Percentiles rank a stretch among this genome's conserved stretches.
phyloP scores from a whole-genome alignment of 2,329 filamentous ascomycete species.

The Biscogniauxia mediterranea region DNA sequence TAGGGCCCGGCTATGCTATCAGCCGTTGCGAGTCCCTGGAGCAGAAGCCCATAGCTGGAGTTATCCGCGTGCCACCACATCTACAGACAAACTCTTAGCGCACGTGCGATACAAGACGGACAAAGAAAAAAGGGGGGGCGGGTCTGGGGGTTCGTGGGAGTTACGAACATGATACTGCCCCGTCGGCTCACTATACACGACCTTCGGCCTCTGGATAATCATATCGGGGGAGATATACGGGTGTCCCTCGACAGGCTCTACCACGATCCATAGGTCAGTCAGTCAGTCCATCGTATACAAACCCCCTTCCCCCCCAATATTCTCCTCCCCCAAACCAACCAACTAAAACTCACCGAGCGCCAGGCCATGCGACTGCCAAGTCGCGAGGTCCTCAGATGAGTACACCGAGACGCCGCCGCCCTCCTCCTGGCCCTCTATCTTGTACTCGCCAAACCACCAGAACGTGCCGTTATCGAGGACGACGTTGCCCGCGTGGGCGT shows the following conservation, averaged over 20 bases:
- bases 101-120: neutral
- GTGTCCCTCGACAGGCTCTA: conserved; percentile 52
- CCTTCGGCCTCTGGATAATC: conserved; percentile 63
- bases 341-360: conserved; percentile 44
- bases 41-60: conserved; percentile 51
- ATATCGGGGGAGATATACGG: conserved; percentile 52
- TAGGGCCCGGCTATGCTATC: conserved; percentile 54
- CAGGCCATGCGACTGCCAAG: conserved; percentile 56
- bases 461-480: conserved; percentile 53
- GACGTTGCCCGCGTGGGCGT: conserved; percentile 60
- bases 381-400: conserved; percentile 59
- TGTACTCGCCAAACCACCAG: conserved; percentile 63
- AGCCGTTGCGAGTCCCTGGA: conserved; percentile 55
- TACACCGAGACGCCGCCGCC: conserved; percentile 61
- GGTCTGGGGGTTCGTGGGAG: neutral
- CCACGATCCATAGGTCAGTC: conserved; percentile 6
- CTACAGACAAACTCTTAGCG: conserved; percentile 10
- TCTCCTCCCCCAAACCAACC: too few species aligned
- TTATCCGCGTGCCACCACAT: conserved; percentile 64
- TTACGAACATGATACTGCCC: conserved; percentile 53
- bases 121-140: too few species aligned
- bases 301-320: too few species aligned
- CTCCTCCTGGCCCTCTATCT: conserved; percentile 55
- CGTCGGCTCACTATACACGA: conserved; percentile 54
- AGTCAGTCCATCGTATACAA: neutral